These are phyloP conservation scores for Cucurbita ficifolia DNA, from an alignment of 306 rosid species.

Conservation along the genomic window DNA sequence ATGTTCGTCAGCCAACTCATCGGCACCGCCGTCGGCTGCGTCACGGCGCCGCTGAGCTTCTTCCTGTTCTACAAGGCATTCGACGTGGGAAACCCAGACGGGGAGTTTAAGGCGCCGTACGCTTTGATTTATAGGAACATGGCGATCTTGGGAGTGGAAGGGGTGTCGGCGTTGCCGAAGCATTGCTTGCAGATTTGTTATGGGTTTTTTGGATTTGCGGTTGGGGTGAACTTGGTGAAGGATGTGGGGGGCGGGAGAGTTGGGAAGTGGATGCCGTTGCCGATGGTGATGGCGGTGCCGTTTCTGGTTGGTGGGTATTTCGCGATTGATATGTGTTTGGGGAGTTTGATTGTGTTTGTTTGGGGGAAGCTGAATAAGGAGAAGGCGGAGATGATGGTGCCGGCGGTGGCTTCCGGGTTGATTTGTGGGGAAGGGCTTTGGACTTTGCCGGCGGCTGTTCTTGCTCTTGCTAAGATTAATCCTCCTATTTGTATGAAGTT, in stretches of 20 bases:
- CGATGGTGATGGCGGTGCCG: slow-evolving; percentile 91
- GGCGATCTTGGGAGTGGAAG: slow-evolving; percentile 43
- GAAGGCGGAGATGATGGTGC: slow-evolving; percentile 57
- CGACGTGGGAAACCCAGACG: slow-evolving; percentile 53
- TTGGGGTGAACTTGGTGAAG: slow-evolving; percentile 20
- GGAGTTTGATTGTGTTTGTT: slow-evolving; percentile 51
- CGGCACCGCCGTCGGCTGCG: slow-evolving; percentile 65
- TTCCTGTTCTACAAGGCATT: slow-evolving; percentile 61
- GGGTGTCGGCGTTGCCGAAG: slow-evolving; percentile 59
- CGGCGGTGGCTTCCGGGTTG: slow-evolving; percentile 79
- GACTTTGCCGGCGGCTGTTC: slow-evolving; percentile 83
- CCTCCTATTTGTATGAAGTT: slow-evolving; percentile 96
- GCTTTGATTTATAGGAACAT: slow-evolving; percentile 55
- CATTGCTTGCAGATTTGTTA: slow-evolving; percentile 72
- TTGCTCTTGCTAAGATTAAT: slow-evolving; percentile 66
- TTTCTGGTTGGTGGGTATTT: slow-evolving; percentile 85
- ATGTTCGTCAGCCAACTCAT: slow-evolving; percentile 71
- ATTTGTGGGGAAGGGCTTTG: slow-evolving; percentile 95
- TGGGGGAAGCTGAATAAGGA: slow-evolving; percentile 39
- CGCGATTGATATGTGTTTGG: slow-evolving; percentile 68
- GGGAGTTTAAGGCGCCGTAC: slow-evolving; percentile 89
- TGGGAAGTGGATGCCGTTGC: slow-evolving; percentile 84
- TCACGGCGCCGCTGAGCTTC: slow-evolving; percentile 67
- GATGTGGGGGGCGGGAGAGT: slow-evolving; percentile 40
- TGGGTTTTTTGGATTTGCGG: slow-evolving; percentile 30